phyloP scores from a whole-genome alignment of 345 rosid species.

The Iberis pinnata region DNA sequence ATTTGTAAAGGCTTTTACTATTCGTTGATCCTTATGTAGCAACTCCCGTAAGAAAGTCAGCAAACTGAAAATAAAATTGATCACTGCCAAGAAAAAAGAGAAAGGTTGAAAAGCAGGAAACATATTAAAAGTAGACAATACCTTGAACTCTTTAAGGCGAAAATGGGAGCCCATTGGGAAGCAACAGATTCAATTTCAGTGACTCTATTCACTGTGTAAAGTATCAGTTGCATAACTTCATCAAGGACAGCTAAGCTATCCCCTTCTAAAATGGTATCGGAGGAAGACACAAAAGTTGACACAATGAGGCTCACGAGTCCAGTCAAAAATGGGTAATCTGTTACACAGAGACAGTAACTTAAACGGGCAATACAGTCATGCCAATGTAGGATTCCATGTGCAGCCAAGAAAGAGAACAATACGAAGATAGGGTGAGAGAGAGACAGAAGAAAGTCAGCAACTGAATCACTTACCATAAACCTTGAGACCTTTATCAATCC shows the following conservation, averaged over 20 bases:
- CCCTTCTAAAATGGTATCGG: constrained; percentile 30
- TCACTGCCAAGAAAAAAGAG: constrained; percentile 14
- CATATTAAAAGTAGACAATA: constrained; percentile 22
- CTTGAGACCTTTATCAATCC: constrained; percentile 35
- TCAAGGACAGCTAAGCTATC: constrained; percentile 43
- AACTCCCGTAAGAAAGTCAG: constrained; percentile 55
- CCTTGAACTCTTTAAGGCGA: constrained; percentile 54
- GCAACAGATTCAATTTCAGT: constrained; percentile 38
- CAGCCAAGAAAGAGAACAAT: constrained; percentile 7
- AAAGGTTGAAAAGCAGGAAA: neutral
- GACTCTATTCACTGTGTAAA: constrained; percentile 47
- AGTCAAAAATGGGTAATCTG: constrained; percentile 58
- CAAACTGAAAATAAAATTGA: constrained; percentile 46
- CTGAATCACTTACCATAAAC: constrained; percentile 47
- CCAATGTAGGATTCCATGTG: neutral
- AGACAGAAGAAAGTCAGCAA: constrained; percentile 7
- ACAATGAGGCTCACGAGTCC: constrained; percentile 40
- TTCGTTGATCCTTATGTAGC: constrained; percentile 39
- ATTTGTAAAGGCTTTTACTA: constrained; percentile 44
- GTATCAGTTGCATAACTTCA: constrained; percentile 57
- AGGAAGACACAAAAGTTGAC: constrained; percentile 35
- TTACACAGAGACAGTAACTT: constrained; percentile 15
- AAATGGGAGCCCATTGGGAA: constrained; percentile 65
- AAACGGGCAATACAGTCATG: constrained; percentile 12
- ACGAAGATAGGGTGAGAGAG: constrained; percentile 9